A percentile compares a stretch with the other conserved stretches of the same genome.
These are phyloP conservation scores for Populus alba DNA, from an alignment of 345 rosid species.

Conservation along the genomic window DNA sequence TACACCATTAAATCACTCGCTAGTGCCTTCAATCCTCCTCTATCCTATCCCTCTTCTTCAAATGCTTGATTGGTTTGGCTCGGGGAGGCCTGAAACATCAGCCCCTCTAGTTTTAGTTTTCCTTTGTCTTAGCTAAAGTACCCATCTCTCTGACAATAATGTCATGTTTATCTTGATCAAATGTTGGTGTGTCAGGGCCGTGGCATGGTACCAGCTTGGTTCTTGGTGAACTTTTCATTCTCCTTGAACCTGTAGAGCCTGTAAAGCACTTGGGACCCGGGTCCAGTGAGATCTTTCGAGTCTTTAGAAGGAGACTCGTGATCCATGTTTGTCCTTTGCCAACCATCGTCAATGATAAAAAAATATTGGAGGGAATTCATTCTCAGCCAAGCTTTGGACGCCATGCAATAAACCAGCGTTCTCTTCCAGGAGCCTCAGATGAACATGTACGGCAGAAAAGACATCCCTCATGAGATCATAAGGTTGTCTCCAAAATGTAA, in stretches of 20 bases:
- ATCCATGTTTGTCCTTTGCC: slow-evolving; percentile 27
- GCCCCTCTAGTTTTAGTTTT: background rate
- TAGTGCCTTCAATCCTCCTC: slow-evolving; percentile 1
- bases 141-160: background rate
- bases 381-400: slow-evolving; percentile 17
- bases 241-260: slow-evolving; percentile 19
- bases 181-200: slow-evolving; percentile 7
- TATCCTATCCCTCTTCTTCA: background rate
- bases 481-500: background rate
- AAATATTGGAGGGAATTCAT: slow-evolving; percentile 26
- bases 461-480: background rate
- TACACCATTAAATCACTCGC: background rate
- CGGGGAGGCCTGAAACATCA: background rate
- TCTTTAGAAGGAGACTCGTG: slow-evolving; percentile 8
- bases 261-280: slow-evolving; percentile 20
- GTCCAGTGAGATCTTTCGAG: slow-evolving; percentile 2
- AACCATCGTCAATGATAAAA: slow-evolving; percentile 32
- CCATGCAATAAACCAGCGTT: slow-evolving; percentile 24
- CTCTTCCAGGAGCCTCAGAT: too few species aligned
- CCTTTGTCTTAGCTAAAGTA: background rate
- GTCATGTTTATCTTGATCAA: slow-evolving; percentile 12
- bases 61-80: slow-evolving; percentile 6
- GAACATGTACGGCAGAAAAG: too few species aligned
- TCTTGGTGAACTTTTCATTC: slow-evolving; percentile 16
- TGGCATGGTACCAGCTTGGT: slow-evolving; percentile 14